Base-by-base conservation (phyloP, 2,329 filamentous ascomycete genomes). In the Pestalotiopsis sp. region DNA sequence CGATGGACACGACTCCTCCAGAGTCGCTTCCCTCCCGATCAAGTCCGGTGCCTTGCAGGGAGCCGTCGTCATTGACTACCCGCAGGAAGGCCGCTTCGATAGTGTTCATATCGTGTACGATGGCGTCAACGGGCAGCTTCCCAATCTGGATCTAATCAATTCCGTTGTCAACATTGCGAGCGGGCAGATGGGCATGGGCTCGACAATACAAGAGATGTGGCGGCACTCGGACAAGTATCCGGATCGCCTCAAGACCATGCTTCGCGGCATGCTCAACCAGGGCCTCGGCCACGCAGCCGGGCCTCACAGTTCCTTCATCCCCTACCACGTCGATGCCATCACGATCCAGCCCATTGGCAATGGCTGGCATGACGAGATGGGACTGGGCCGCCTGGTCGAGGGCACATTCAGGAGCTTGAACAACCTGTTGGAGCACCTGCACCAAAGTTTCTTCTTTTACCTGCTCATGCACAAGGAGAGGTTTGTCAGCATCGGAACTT, bases 371-470 rank as follows among this genome's bases (percentile, higher is more conserved):
- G 96, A 99, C 78, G 96, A 98, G 81, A 98, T 98, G 93, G 93
- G 92, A 11, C 90, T 99, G 77, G 96, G 96, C 5, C 88, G 95
- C 67, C 91, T 95, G 0, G 87, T 98, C 4, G 96, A 99, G 82
- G 94, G 94, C 75, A 88, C 96, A 3, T 97, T 97, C 79, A 88
- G 96, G 75, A 97, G 94, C 79, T 84, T 99, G 80, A 99, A 99
- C 83, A 99, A 99, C 77, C 83, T 99, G 69, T 87, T 99, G 39
- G 96, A 99, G 82, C 95, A 99, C 78, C 86, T 99, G 70, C 96
- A 99, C 79, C 96, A 99, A 82, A 98, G 95, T 79, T 99, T 99
- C 85, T 99, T 99, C 87, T 98, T 99, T 82, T 99, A 99, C 79
- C 85, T 99, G 65, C 86, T 99, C 59, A 94, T 98, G 89, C 92